A percentile compares a stretch with the other conserved stretches of the same genome.
phyloP scores from a whole-genome alignment of 306 rosid genomes.

The Phaseolus lunatus region DNA sequence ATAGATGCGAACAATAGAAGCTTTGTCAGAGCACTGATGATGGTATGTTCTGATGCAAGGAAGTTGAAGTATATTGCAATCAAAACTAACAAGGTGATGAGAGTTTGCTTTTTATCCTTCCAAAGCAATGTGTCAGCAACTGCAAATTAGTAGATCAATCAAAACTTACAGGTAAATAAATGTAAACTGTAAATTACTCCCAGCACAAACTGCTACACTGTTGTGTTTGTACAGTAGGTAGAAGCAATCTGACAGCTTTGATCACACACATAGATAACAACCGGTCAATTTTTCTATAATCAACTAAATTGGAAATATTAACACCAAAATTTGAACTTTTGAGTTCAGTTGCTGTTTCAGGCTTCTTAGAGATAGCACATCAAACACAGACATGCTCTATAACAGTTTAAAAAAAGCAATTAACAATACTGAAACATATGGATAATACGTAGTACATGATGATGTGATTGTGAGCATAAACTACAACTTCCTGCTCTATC shows the following conservation, averaged over 20 bases:
- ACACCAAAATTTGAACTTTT: constrained; percentile 16
- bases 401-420: constrained; percentile 35
- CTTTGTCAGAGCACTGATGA: constrained; percentile 73
- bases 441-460: constrained; percentile 8
- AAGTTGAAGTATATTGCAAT: constrained; percentile 80
- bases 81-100: constrained; percentile 64
- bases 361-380: constrained; percentile 18
- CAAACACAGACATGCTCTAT: constrained; percentile 7
- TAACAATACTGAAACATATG: constrained; percentile 18
- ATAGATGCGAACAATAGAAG: constrained; percentile 60
- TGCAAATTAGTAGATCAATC: constrained; percentile 54
- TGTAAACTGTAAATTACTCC: constrained; percentile 28
- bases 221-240: constrained; percentile 27
- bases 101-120: constrained; percentile 87
- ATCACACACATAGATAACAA: neutral
- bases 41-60: constrained; percentile 73
- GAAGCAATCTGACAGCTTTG: constrained; percentile 2
- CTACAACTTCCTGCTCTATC: constrained; percentile 24
- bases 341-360: constrained; percentile 25
- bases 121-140: constrained; percentile 96
- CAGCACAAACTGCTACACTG: neutral
- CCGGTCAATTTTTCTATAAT: neutral
- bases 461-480: constrained; percentile 26
- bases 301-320: constrained; percentile 26
- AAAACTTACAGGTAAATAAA: constrained; percentile 29